Evolutionary conservation across 192 early-diverging fungal species (phyloP), one percentile per base, ranked within the genome.

Genomic region (Oehlia diaphana): DNA sequence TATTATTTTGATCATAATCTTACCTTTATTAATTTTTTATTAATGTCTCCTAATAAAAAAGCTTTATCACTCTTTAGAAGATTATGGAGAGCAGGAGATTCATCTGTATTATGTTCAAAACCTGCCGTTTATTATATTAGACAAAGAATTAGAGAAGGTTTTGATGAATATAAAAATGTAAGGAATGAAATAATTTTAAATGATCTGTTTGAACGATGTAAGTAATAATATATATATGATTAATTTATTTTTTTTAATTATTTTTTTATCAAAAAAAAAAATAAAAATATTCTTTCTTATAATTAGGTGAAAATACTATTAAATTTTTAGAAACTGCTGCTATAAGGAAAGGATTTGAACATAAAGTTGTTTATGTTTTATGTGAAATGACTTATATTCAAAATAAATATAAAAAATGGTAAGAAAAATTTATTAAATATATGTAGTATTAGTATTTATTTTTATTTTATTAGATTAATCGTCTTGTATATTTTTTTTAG

Each of bases 121-220:
- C 73, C 73, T 33, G 53, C 73, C 13, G 53, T 74, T 26, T 44
- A 74, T 44, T 53, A 74, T 62, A 53, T 74, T 35, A 35, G 42
- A 44, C 23, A 62, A 37, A 53, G 58, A 37, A 53, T 74, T 39
- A 23, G 73, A 12, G 50, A 74, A 37, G 73, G 50, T 63, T 74
- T 74, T 74, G 31, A 74, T 16, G 73, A 74, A 35, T 37, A 74
- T 58, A 47, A 50, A 35, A 16, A 74, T 58, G 73, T 23, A 39
- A 37, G 6, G 53, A n/a, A 74, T 62, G 16, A 74, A 37, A 74
- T 10, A 35, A 39, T 62, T 21, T 62, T 62, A 58, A 62, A 74
- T 10, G 73, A 74, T 9, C 58, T 74, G 4, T 74, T 61, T 74
- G 73, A 74, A 74, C 73, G 73, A 26, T 47, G 73, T 74, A 37